A percentile compares a stretch with the other conserved stretches of the same genome.
Evolutionary conservation across 2,329 filamentous ascomycete genomes (phyloP).

Genomic region (Biscogniauxia mediterranea): DNA sequence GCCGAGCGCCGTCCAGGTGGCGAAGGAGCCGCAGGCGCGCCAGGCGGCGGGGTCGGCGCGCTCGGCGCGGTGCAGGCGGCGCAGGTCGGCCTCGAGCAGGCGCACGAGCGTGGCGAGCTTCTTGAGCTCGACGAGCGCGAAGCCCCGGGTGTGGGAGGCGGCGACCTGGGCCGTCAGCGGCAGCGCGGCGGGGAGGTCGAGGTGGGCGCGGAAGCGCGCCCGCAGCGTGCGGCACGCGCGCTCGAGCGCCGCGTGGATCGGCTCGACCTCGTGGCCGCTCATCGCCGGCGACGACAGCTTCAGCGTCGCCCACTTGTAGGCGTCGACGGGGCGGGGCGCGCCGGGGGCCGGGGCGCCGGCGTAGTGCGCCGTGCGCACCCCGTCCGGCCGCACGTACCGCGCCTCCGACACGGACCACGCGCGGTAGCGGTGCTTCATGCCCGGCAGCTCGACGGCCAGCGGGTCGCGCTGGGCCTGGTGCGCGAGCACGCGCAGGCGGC

Average conservation of each 20-base stretch:
- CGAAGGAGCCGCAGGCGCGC: slow-evolving; percentile 5
- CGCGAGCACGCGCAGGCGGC: neutral
- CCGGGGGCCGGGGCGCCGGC: too few relatives aligned
- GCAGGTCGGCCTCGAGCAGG: neutral
- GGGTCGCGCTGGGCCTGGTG: neutral
- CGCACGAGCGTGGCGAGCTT: slow-evolving; percentile 15
- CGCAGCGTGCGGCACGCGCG: slow-evolving; percentile 9
- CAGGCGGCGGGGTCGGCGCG: slow-evolving; percentile 1
- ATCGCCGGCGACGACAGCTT: slow-evolving; percentile 22
- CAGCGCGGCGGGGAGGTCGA: slow-evolving; percentile 10
- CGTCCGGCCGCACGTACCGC: neutral
- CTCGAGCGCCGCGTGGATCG: neutral
- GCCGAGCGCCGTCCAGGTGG: neutral
- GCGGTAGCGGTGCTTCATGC: slow-evolving; percentile 15
- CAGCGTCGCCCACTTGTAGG: slow-evolving; percentile 16
- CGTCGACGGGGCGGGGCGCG: neutral
- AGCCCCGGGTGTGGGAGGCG: slow-evolving; percentile 16
- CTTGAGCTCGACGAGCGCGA: slow-evolving; percentile 21
- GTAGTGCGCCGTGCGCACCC: neutral
- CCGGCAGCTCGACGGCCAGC: slow-evolving; percentile 1
- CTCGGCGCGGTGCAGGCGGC: slow-evolving; percentile 5
- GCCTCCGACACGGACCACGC: slow-evolving; percentile 15
- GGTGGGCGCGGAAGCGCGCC: slow-evolving; percentile 16
- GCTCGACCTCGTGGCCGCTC: neutral
- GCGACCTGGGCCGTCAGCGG: slow-evolving; percentile 13